These are phyloP conservation scores for Ganoderma meredithae DNA, from an alignment of 1,284 basidiomycete species.

Conservation along the genomic window DNA sequence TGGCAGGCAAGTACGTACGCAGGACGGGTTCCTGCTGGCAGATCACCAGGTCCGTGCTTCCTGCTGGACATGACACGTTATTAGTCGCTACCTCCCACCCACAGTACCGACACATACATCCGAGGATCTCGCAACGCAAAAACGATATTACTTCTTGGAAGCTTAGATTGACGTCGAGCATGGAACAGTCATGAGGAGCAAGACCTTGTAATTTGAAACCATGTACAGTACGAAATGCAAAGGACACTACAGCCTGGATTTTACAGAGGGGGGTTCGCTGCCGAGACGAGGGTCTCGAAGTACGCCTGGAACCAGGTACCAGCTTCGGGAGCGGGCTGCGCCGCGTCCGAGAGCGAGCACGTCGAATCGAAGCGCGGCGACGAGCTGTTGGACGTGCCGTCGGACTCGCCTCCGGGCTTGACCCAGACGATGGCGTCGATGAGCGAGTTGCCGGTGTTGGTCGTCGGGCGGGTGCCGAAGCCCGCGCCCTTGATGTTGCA, in stretches of 20 bases:
- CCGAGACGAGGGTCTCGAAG: conserved; percentile 60
- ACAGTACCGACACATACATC: not conserved
- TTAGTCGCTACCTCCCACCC: not conserved
- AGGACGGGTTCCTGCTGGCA: too few species aligned
- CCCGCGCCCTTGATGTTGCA: conserved; percentile 71
- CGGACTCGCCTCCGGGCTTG: conserved; percentile 74
- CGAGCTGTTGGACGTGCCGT: conserved; percentile 67
- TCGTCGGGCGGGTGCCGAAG: conserved; percentile 67
- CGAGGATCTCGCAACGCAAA: not conserved
- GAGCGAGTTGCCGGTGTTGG: conserved; percentile 58
- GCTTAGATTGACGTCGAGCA: not conserved
- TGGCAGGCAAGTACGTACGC: not conserved
- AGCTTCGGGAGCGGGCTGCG: conserved; percentile 64
- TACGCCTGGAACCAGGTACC: conserved; percentile 72
- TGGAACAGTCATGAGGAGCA: conserved; percentile 3
- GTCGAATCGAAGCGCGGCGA: conserved; percentile 65
- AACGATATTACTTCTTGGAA: not conserved
- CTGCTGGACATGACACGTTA: not conserved
- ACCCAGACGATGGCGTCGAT: conserved; percentile 74
- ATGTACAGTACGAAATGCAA: conserved; percentile 23
- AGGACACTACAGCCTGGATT: conserved; percentile 10
- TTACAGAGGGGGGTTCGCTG: conserved; percentile 63
- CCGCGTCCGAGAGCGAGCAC: conserved; percentile 59
- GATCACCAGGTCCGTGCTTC: not conserved
- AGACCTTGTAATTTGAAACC: conserved; percentile 25